Conservation (phyloP, 805 yeast species). For the Hyphopichia homilentoma region DNA sequence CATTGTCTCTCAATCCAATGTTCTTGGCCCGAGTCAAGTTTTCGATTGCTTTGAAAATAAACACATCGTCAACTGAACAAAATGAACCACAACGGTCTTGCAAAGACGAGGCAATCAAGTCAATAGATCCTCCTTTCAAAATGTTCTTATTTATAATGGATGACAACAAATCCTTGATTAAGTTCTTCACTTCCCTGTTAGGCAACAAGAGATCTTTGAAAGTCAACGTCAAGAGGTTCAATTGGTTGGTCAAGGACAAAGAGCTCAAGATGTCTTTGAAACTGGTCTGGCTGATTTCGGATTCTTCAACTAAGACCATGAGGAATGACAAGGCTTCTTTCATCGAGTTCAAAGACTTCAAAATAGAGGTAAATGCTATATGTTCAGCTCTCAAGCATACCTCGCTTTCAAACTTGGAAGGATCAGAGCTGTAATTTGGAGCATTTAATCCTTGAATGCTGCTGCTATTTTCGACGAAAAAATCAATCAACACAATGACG, state of each 20-base stretch:
- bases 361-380: constrained; percentile 75
- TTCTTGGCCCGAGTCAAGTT: constrained; percentile 83
- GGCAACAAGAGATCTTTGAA: constrained; percentile 81
- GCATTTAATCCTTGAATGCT: constrained; percentile 58
- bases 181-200: constrained; percentile 51
- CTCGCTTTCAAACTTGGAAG: constrained; percentile 51
- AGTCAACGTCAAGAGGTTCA: constrained; percentile 58
- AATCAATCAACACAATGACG: constrained; percentile 62
- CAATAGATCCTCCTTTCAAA: constrained; percentile 89
- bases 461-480: constrained; percentile 62
- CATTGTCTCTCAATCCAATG: constrained; percentile 67
- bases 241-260: constrained; percentile 64
- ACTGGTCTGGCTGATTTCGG: constrained; percentile 37
- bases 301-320: constrained; percentile 74
- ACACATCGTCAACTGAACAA: constrained; percentile 90
- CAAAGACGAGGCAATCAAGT: constrained; percentile 77
- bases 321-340: constrained; percentile 90
- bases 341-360: constrained; percentile 69
- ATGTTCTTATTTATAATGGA: constrained; percentile 87
- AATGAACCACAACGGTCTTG: constrained; percentile 94
- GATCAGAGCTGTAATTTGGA: constrained; percentile 51
- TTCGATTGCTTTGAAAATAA: constrained; percentile 91
- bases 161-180: constrained; percentile 82
- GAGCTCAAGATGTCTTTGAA: constrained; percentile 68
- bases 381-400: constrained; percentile 86